Evolutionary conservation across 2,329 filamentous ascomycete species (phyloP).

Genomic region (Xylariaceae sp.): DNA sequence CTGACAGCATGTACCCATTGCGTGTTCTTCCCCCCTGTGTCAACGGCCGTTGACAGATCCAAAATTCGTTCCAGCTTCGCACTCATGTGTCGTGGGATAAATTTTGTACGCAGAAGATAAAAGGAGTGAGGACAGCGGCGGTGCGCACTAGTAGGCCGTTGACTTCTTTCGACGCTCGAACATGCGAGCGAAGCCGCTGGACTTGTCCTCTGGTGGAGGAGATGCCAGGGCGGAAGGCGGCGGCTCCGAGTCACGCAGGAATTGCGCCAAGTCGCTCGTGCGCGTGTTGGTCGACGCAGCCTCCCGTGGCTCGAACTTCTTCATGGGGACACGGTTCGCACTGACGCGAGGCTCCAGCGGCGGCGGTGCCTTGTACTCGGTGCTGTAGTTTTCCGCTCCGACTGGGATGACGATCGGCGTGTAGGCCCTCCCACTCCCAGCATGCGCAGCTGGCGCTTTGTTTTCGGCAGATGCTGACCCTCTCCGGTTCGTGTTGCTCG

Average conservation of each 20-base stretch:
- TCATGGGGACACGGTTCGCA: slow-evolving; percentile 42
- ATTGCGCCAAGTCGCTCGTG: slow-evolving; percentile 65
- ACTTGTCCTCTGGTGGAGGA: slow-evolving; percentile 28
- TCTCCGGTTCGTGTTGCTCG: slow-evolving; percentile 14
- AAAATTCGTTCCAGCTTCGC: too few relatives aligned
- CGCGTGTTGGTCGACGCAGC: slow-evolving; percentile 33
- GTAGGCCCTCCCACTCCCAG: slow-evolving; percentile 32
- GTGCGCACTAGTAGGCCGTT: slow-evolving; percentile 20
- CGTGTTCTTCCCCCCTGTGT: too few relatives aligned
- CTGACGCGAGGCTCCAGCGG: slow-evolving; percentile 9
- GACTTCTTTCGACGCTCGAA: slow-evolving; percentile 45
- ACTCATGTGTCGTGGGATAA: too few relatives aligned
- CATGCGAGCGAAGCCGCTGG: slow-evolving; percentile 37
- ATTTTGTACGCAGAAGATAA: slow-evolving; percentile 15
- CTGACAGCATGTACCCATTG: too few relatives aligned
- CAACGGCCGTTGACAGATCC: too few relatives aligned
- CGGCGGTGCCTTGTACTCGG: slow-evolving; percentile 11
- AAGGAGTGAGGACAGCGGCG: neutral
- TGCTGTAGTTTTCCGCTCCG: slow-evolving; percentile 35
- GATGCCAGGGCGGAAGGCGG: slow-evolving; percentile 34
- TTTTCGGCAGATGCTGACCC: slow-evolving; percentile 22
- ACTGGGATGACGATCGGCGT: slow-evolving; percentile 46
- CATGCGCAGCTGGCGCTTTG: slow-evolving; percentile 33
- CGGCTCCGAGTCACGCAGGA: slow-evolving; percentile 62
- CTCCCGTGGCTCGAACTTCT: slow-evolving; percentile 51